Percentiles rank a stretch among this genome's conserved stretches.
phyloP scores from a whole-genome alignment of 768 basidiomycete genomes.

The Daedaleopsis nitida region DNA sequence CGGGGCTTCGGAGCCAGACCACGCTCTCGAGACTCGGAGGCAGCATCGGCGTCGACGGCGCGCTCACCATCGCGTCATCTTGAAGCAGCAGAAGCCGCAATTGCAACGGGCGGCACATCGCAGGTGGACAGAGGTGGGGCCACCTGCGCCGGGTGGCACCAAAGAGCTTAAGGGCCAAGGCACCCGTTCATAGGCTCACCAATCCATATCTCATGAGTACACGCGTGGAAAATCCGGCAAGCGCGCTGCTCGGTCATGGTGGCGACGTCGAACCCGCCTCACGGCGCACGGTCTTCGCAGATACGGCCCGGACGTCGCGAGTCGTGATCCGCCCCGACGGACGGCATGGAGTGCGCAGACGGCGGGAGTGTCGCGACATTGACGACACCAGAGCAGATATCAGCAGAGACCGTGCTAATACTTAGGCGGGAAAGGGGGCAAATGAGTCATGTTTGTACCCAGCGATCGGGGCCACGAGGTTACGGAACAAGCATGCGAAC shows the following conservation, averaged over 20 bases:
- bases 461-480: conserved; percentile 5
- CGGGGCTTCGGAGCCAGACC: too few relatives aligned
- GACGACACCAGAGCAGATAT: too few relatives aligned
- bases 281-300: neutral
- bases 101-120: too few relatives aligned
- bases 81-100: too few relatives aligned
- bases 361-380: too few relatives aligned
- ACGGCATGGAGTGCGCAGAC: neutral
- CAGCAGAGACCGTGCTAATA: too few relatives aligned
- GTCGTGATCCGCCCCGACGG: neutral
- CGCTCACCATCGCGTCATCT: too few relatives aligned
- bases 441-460: neutral
- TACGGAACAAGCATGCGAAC: conserved; percentile 7
- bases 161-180: too few relatives aligned
- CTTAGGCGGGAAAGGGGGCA: neutral
- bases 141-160: too few relatives aligned
- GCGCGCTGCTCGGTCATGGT: neutral
- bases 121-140: too few relatives aligned
- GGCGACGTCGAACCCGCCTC: neutral
- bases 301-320: neutral
- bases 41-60: neutral
- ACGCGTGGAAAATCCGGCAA: neutral
- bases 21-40: too few relatives aligned
- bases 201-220: neutral
- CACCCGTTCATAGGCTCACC: too few relatives aligned